Base-by-base conservation (phyloP, 2,329 filamentous ascomycete species). In the Paecilomyces dactylethromorphus region DNA sequence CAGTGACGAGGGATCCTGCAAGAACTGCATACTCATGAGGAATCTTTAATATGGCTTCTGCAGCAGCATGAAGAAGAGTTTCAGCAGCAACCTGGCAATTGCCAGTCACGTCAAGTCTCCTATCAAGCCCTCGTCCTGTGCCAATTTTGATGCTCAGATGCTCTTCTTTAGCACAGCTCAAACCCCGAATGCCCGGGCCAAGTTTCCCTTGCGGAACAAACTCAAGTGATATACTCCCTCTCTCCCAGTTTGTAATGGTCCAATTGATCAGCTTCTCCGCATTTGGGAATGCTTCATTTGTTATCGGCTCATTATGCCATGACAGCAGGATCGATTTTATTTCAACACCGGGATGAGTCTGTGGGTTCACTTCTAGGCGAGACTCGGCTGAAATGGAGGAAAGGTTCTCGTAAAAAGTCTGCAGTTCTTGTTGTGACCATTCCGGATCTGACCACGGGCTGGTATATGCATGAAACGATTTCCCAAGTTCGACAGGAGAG, bases 401-500 rank as follows among this genome's bases (percentile, higher is more conserved):
- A 8, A 81, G 66, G 35, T 71, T 76, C 50, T 81, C 73, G 57
- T 74, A 78, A 54, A 80, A 75, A 2, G 75, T 76, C 55, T 79
- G 72, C n/a, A 82, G 69, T 59, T 82, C 80, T 57, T 78, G 77
- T 62, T 82, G 80, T 12, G 79, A 82, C 68, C 76, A 79, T 53
- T 79, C 71, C 2, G 74, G 74, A 60, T 82, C 77, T 32, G 66
- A 59, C 64, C 76, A 78, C 3, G 73, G 71, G 1, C 74, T 74
- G 10, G 73, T 75, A 61, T 79, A 79, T 6, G 78, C 76, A 61
- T 79, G 76, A 58, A 75, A 80, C 3, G 71, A 68, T 51, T 63
- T 68, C 15, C 69, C 70, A 50, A 69, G 64, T 29, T 69, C 69
- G 55, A 69, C 73, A 6, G 63, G 70, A 15, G 70, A 73, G 49